Evolutionary conservation across 495 filamentous ascomycete species (phyloP).

Genomic region (Lineolata rhizophorae): DNA sequence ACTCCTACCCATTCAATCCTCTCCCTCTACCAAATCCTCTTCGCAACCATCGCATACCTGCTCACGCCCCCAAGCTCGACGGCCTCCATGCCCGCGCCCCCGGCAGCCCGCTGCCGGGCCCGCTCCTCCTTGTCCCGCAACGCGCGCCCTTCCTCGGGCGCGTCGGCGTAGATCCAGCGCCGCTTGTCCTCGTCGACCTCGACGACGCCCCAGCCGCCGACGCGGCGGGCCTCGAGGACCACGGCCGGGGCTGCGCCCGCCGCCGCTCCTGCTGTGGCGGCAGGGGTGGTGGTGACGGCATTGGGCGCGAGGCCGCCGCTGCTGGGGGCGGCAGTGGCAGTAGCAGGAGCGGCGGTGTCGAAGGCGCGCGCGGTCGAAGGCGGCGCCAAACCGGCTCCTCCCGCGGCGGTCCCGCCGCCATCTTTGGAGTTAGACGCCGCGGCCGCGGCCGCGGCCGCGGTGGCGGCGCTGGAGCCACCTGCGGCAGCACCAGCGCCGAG

Average conservation of each 20-base stretch:
- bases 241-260: too few species aligned
- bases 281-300: conserved; percentile 30
- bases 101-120: conserved; percentile 26
- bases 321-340: too few species aligned
- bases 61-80: conserved; percentile 42
- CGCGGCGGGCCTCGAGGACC: conserved; percentile 46
- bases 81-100: conserved; percentile 22
- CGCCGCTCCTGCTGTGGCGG: too few species aligned
- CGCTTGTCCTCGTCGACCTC: conserved; percentile 79
- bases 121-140: conserved; percentile 44
- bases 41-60: conserved; percentile 82
- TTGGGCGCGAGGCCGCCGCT: too few species aligned
- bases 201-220: conserved; percentile 63
- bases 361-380: too few species aligned
- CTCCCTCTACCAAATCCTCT: conserved; percentile 87
- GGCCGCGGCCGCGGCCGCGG: too few species aligned
- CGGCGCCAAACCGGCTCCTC: too few species aligned
- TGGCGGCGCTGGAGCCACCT: too few species aligned
- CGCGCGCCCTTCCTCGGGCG: conserved; percentile 43
- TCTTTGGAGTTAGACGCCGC: too few species aligned
- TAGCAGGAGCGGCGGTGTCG: too few species aligned
- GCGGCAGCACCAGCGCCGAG: conserved; percentile 7
- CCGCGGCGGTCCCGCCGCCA: too few species aligned
- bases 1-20: too few species aligned
- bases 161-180: conserved; percentile 79